phyloP scores from a whole-genome alignment of 257 asterid species.

The Fraxinus quadrangulata region DNA sequence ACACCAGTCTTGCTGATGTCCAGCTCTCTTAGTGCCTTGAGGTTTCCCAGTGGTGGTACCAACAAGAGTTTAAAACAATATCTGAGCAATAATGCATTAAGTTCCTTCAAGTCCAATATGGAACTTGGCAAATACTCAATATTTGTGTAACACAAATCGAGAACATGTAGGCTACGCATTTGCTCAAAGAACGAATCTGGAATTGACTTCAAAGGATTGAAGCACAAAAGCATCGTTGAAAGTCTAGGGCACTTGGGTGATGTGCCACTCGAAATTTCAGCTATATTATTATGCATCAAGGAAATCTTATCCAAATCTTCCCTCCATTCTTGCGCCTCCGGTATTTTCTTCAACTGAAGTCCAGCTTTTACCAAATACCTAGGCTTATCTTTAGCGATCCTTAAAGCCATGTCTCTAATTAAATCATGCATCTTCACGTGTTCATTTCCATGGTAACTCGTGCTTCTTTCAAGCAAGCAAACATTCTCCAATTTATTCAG shows the following conservation, averaged over 20 bases:
- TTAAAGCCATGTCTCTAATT: conserved; percentile 25
- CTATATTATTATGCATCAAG: conserved; percentile 35
- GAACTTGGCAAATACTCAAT: conserved; percentile 31
- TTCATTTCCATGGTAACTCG: neutral
- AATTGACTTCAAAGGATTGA: conserved; percentile 30
- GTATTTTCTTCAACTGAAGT: conserved; percentile 18
- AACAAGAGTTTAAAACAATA: conserved; percentile 21
- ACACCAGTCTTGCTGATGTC: conserved; percentile 28
- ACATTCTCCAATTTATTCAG: conserved; percentile 26
- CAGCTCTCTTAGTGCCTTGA: conserved; percentile 28
- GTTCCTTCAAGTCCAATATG: conserved; percentile 30
- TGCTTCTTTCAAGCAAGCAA: conserved; percentile 22
- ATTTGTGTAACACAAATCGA: conserved; percentile 27
- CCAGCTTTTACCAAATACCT: conserved; percentile 42
- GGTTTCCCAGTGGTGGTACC: conserved; percentile 31
- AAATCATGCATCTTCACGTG: conserved; percentile 19
- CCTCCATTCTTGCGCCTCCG: conserved; percentile 32
- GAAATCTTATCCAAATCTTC: conserved; percentile 36
- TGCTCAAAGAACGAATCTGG: conserved; percentile 35
- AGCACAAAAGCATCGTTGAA: conserved; percentile 30
- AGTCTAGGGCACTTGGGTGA: conserved; percentile 36
- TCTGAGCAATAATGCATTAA: conserved; percentile 30
- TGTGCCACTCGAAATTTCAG: conserved; percentile 21
- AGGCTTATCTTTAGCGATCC: conserved; percentile 21
- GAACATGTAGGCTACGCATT: conserved; percentile 30